Base-by-base conservation (phyloP, 768 basidiomycete genomes). In the Royoungia palumana region DNA sequence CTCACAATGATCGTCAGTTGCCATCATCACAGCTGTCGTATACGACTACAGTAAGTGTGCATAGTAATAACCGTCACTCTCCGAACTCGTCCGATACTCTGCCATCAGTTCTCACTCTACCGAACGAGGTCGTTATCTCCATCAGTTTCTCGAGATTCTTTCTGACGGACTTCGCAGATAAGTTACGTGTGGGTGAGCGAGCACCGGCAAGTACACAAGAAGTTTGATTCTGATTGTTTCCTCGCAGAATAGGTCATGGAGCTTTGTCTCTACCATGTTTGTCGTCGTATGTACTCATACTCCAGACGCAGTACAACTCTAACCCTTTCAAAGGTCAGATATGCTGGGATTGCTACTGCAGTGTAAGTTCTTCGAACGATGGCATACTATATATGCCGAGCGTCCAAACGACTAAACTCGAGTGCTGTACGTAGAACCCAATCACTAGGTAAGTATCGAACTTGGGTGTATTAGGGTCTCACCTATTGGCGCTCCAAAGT, bases 21-120 rank as follows among this genome's bases (percentile, higher is more conserved):
- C 25, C 17, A 19, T 45, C 19, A 25, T n/a, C 17, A 39, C 57
- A 2, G 60, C 37, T 3, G 34, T 57, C n/a, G 2, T 16, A n/a
- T 60, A 62, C 43, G 60, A 62, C 20, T 62, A 56, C 35, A 19
- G 61, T 63, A 40, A 43, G 57, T 51, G 8, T 25, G 8, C 22
- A 16, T 11, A n/a, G 28, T 27, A n/a, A n/a, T n/a, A 3, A 34
- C 35, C 27, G 3, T 2, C 13, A n/a, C 13, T 7, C 16, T 53
- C 22, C 6, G 1, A 6, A 34, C 21, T 25, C 4, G 21, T 2
- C 17, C 14, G 43, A 9, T 22, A 16, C 6, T 41, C n/a, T n/a
- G n/a, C n/a, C n/a, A n/a, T n/a, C 35, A 63, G 61, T 52, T 21
- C 27, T 63, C 13, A 44, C 53, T 0, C 44, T 63, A 34, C n/a